Evolutionary conservation across 768 basidiomycete genomes (phyloP), one percentile per base, ranked within the genome.

Genomic region (Clathrus columnatus): DNA sequence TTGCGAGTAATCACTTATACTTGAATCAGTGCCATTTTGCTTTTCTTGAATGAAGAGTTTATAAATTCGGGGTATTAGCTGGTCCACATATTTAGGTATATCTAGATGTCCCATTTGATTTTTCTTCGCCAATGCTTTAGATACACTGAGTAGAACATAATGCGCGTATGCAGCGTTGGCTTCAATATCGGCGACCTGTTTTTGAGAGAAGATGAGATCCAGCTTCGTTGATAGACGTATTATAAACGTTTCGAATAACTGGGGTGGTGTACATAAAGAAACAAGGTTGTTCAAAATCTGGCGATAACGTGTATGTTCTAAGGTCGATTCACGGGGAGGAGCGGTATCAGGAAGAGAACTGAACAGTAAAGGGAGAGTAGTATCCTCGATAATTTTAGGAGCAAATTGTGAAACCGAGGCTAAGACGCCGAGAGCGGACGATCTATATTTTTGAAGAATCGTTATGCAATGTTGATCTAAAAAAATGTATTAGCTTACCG

Each of bases 161-260:
- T 92, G 90, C 1, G 82, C 84, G 65, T 95, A 98, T 10, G 91
- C 87, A 0, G 88, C 82, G n/a, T 68, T 70, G 11, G 82, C 77
- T 65, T 93, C 87, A 1, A 61, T 32, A 30, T 82, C 80, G 5
- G 65, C 59, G 16, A 67, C 55, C 30, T 72, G 64, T 0, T 64
- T 57, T 5, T 71, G 60, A 45, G 76, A 65, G 60, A 82, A 83
- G n/a, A 87, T 67, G 0, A 85, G 63, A 48, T 90, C 86, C 27
- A 98, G 73, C 67, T 91, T 90, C 3, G 85, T 79, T 2, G 75
- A 79, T 21, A 96, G 72, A 17, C 89, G 82, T 47, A 91, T 76
- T 51, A 91, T 81, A 24, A 98, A 76, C 4, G 75, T 83, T 64
- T 91, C 90, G 67, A 95, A 97, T n/a, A 98, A 76, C 14, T 80